Conservation (phyloP, 352 stramenopile species). For the Nannochloropsis limnetica region DNA sequence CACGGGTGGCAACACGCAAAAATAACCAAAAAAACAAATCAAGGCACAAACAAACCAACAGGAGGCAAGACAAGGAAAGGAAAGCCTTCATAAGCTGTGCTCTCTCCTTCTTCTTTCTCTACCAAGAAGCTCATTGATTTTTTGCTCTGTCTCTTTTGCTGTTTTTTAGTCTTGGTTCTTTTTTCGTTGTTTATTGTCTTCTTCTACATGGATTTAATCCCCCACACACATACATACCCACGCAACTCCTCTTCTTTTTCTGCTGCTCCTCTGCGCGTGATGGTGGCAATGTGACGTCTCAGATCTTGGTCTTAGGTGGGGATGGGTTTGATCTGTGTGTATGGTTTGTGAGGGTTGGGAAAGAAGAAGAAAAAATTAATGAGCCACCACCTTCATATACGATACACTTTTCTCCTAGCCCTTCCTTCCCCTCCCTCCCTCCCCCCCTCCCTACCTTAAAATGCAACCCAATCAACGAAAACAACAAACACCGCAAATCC, state of each 20-base stretch:
- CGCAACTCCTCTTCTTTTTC: not conserved
- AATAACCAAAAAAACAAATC: not conserved
- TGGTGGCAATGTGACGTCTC: not conserved
- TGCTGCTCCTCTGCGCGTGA: not conserved
- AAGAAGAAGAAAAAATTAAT: not conserved
- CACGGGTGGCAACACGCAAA: too few relatives aligned
- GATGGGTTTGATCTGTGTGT: slow-evolving; percentile 22
- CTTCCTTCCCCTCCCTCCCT: not conserved
- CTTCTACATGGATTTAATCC: not conserved
- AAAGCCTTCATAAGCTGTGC: not conserved
- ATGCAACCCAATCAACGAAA: slow-evolving; percentile 89
- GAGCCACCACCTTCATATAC: not conserved
- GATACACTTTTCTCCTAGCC: too few relatives aligned
- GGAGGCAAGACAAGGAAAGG: not conserved
- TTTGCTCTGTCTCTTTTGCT: not conserved
- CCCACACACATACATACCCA: not conserved
- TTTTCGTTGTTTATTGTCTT: not conserved
- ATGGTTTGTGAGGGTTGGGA: not conserved
- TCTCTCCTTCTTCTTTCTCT: not conserved
- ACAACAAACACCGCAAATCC: slow-evolving; percentile 90
- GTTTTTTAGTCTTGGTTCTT: not conserved
- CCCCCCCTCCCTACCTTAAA: slow-evolving; percentile 73
- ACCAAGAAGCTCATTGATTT: not conserved
- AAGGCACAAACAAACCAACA: not conserved
- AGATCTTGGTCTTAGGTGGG: slow-evolving; percentile 19